phyloP scores from a whole-genome alignment of 2,329 filamentous ascomycete species.

The Triangularia verruculosa region DNA sequence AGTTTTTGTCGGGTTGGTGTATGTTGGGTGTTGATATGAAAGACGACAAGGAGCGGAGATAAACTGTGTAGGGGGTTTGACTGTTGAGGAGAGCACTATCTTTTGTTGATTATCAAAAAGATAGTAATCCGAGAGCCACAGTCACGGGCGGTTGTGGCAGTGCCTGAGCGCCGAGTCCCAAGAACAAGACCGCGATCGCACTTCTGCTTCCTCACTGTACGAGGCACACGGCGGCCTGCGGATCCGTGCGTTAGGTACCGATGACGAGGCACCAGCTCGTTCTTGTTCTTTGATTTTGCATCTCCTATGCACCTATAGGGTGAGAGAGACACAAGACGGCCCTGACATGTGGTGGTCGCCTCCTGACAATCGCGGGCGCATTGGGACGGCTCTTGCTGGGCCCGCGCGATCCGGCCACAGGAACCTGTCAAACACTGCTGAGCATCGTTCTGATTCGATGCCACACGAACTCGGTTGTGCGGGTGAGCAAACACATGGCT shows the following conservation, averaged over 20 bases:
- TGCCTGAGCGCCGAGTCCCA: constrained; percentile 17
- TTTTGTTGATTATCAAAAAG: too few relatives aligned
- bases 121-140: background rate
- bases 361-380: background rate
- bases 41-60: too few relatives aligned
- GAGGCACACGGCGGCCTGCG: constrained; percentile 2
- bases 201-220: too few relatives aligned
- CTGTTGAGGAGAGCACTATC: too few relatives aligned
- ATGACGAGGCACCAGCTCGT: background rate
- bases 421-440: constrained; percentile 4
- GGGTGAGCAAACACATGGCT: background rate
- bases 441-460: constrained; percentile 17
- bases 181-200: background rate
- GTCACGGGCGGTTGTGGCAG: constrained; percentile 14
- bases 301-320: background rate
- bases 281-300: background rate
- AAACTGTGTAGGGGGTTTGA: too few relatives aligned
- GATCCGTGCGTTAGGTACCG: background rate
- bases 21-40: too few relatives aligned
- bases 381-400: background rate
- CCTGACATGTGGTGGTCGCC: background rate
- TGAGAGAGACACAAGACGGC: background rate
- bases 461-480: constrained; percentile 5
- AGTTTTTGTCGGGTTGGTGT: too few relatives aligned
- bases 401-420: background rate